phyloP scores from a whole-genome alignment of 2,329 filamentous ascomycete species.

The Fusarium foetens region DNA sequence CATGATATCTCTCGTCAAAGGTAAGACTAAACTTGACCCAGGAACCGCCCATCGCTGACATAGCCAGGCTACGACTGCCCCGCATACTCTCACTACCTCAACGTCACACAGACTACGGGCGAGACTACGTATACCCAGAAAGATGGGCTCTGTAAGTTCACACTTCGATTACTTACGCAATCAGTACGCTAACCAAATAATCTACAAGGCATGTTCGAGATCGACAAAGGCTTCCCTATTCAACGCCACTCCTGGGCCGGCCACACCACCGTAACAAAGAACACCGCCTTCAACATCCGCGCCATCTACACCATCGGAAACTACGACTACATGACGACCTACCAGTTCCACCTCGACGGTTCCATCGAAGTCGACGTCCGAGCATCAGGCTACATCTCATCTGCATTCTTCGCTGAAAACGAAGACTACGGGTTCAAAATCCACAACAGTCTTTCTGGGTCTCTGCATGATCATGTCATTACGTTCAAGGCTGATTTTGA shows the following conservation, averaged over 20 bases:
- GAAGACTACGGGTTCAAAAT: constrained; percentile 7
- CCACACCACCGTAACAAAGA: constrained; percentile 1
- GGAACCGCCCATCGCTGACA: fast-evolving
- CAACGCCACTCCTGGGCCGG: constrained; percentile 5
- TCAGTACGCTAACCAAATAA: too few species aligned
- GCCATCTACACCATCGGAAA: constrained; percentile 10
- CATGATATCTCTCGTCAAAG: constrained; percentile 3
- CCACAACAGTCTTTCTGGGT: neutral
- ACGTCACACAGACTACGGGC: neutral
- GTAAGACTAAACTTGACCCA: neutral
- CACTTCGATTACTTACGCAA: too few species aligned
- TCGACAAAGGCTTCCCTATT: constrained; percentile 4
- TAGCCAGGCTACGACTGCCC: neutral
- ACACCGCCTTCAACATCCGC: constrained; percentile 2
- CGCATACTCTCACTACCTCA: neutral
- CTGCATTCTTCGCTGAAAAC: neutral
- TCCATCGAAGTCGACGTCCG: neutral
- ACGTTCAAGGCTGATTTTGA: neutral
- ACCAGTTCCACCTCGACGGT: neutral
- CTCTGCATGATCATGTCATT: neutral
- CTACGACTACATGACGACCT: constrained; percentile 9
- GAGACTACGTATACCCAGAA: neutral
- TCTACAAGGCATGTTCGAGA: constrained; percentile 12
- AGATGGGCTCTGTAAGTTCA: neutral
- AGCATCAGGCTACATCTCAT: constrained; percentile 5